These are phyloP conservation scores for Neocallimastix lanati DNA, from an alignment of 192 early-diverging fungal species.

Conservation along the genomic window DNA sequence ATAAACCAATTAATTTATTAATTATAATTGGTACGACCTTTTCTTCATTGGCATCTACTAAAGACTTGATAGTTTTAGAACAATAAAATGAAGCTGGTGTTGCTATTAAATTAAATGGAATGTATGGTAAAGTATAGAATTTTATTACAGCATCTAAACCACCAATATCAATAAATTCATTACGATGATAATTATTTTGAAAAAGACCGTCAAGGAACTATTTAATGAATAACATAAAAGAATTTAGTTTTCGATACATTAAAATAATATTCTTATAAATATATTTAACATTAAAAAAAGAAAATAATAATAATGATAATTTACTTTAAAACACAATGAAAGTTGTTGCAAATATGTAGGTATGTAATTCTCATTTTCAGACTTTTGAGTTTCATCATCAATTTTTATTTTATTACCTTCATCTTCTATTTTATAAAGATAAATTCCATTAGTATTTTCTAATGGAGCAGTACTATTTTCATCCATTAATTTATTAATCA, in stretches of 20 bases:
- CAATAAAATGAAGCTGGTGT: slow-evolving; percentile 43
- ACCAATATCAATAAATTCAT: slow-evolving; percentile 48
- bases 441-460: slow-evolving; percentile 16
- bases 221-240: too few relatives aligned
- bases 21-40: slow-evolving; percentile 30
- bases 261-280: not conserved
- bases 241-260: too few relatives aligned
- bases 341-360: not conserved
- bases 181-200: slow-evolving; percentile 52
- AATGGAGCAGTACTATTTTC: slow-evolving; percentile 8
- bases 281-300: not conserved
- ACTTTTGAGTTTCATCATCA: slow-evolving; percentile 1
- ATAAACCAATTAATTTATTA: not conserved
- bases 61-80: slow-evolving; percentile 44
- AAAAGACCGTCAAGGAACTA: slow-evolving; percentile 73
- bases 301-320: slow-evolving; percentile 13
- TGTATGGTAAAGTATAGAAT: slow-evolving; percentile 38
- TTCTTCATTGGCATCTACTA: slow-evolving; percentile 44
- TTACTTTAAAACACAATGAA: not conserved
- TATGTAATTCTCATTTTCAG: not conserved
- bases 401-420: slow-evolving; percentile 12
- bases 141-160: slow-evolving; percentile 42
- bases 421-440: slow-evolving; percentile 29
- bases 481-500: slow-evolving; percentile 46
- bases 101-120: slow-evolving; percentile 57